These are phyloP conservation scores for Mortierella sp. DNA, from an alignment of 371 early-diverging fungal species.

Conservation along the genomic window DNA sequence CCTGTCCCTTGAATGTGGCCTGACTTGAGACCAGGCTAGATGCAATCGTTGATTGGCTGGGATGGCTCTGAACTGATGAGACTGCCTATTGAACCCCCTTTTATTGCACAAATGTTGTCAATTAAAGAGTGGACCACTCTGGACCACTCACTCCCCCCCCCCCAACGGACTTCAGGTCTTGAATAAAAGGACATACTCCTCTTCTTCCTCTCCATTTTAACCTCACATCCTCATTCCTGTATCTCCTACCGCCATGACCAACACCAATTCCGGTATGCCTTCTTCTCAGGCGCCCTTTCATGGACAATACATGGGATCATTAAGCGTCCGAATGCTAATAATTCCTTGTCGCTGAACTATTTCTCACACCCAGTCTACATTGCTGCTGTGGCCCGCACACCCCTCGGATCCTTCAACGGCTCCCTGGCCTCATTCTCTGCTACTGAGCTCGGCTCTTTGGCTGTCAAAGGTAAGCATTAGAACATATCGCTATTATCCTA, in stretches of 20 bases:
- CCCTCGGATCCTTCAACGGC: constrained; percentile 94
- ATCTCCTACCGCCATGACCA: constrained; percentile 21
- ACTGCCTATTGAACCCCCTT: no score
- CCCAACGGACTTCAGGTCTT: no score
- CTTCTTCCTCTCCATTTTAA: background rate
- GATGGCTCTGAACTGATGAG: no score
- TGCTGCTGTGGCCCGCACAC: constrained; percentile 91
- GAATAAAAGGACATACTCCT: no score
- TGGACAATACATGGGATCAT: background rate
- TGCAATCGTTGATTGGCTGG: no score
- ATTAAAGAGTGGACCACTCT: no score
- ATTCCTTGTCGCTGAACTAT: background rate
- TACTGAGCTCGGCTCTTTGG: constrained; percentile 87
- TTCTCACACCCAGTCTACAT: constrained; percentile 75
- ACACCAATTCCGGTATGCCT: constrained; percentile 28
- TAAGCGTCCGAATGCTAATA: background rate
- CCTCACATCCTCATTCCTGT: constrained; percentile 4
- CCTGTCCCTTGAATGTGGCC: no score
- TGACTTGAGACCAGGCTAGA: background rate
- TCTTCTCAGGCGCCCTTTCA: background rate
- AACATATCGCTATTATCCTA: constrained; percentile 1
- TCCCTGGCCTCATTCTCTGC: constrained; percentile 89
- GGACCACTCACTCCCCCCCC: no score
- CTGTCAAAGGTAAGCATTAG: constrained; percentile 81
- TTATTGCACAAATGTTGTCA: no score